Percentiles rank a stretch among this genome's conserved stretches.
phyloP scores from a whole-genome alignment of 768 basidiomycete species.

The Calocybe indica region DNA sequence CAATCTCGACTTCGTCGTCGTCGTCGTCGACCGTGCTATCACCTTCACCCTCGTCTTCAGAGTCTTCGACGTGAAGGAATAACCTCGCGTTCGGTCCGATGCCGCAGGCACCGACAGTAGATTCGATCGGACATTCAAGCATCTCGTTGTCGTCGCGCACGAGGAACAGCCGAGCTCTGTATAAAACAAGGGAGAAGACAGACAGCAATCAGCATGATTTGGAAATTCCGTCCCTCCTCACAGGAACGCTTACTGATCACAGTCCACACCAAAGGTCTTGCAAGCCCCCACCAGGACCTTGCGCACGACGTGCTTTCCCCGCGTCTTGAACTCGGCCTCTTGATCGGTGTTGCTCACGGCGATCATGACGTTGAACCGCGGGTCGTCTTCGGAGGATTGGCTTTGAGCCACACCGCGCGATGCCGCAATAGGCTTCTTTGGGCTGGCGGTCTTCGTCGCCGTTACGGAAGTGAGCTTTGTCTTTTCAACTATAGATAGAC shows the following conservation, averaged over 20 bases:
- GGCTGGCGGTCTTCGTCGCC: too few species aligned
- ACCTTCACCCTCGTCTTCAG: background rate
- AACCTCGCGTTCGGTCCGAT: background rate
- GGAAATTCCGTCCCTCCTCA: background rate
- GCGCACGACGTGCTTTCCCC: slow-evolving; percentile 31
- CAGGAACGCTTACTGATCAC: slow-evolving; percentile 15
- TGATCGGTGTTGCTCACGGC: slow-evolving; percentile 11
- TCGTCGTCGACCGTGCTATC: slow-evolving; percentile 7
- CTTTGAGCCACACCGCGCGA: too few species aligned
- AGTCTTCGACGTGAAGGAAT: background rate
- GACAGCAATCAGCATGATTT: background rate
- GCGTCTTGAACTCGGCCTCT: slow-evolving; percentile 33
- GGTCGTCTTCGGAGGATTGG: slow-evolving; percentile 5
- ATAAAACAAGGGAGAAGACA: background rate
- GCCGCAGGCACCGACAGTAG: slow-evolving; percentile 1
- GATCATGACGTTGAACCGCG: slow-evolving; percentile 23
- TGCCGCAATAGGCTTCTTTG: too few species aligned
- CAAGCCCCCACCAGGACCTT: slow-evolving; percentile 37
- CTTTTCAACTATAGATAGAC: too few species aligned
- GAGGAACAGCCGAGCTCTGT: slow-evolving; percentile 9
- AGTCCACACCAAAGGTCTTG: slow-evolving; percentile 30
- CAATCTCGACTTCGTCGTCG: background rate
- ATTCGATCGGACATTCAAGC: background rate
- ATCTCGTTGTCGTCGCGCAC: background rate
- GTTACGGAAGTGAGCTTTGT: too few species aligned